Conservation (phyloP, 805 yeast species). For the Hanseniaspora nectarophila region DNA sequence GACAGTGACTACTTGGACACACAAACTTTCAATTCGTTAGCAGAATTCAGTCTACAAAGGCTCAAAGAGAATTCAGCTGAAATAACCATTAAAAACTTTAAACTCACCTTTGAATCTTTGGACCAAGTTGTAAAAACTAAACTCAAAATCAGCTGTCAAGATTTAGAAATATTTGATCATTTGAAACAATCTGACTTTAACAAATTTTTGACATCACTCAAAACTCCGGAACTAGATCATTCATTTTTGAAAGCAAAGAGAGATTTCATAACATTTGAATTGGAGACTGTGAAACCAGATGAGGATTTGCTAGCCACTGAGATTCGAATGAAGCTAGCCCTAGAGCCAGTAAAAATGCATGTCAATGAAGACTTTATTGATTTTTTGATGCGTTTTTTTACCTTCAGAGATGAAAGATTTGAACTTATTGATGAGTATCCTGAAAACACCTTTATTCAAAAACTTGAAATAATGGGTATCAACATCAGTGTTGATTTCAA, state of each 20-base stretch:
- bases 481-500: constrained; percentile 72
- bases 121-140: constrained; percentile 35
- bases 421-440: constrained; percentile 47
- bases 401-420: constrained; percentile 63
- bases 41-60: not conserved
- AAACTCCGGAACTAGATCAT: constrained; percentile 26
- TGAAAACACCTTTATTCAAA: constrained; percentile 57
- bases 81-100: constrained; percentile 36
- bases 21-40: not conserved
- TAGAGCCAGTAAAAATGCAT: constrained; percentile 65
- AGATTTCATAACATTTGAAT: constrained; percentile 39
- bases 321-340: constrained; percentile 37
- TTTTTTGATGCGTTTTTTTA: constrained; percentile 66
- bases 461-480: constrained; percentile 48
- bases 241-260: not conserved
- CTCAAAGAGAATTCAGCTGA: constrained; percentile 5
- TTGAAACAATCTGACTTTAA: constrained; percentile 87
- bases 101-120: constrained; percentile 35
- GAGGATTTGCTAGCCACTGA: constrained; percentile 58
- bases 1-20: constrained; percentile 3
- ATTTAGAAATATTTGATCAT: constrained; percentile 58
- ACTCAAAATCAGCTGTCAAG: constrained; percentile 39
- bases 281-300: constrained; percentile 56
- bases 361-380: constrained; percentile 91
- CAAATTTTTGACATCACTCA: constrained; percentile 59